A percentile compares a stretch with the other conserved stretches of the same genome.
phyloP scores from a whole-genome alignment of 1,139 yeast genomes.

The Pichia sp. region DNA sequence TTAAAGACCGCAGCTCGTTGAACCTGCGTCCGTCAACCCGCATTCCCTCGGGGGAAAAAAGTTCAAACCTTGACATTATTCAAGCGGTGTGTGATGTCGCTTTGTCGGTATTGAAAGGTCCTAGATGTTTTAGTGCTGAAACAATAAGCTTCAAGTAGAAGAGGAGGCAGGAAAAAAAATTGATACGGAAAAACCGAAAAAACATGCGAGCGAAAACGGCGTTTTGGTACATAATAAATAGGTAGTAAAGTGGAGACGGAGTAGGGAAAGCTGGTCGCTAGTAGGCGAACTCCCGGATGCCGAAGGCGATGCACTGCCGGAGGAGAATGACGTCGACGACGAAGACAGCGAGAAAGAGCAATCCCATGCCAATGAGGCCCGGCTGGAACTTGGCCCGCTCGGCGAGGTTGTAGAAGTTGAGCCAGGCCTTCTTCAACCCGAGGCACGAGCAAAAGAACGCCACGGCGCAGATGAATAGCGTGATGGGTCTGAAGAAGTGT shows the following conservation, averaged over 20 bases:
- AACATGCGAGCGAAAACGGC: not conserved
- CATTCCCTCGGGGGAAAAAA: conserved; percentile 91
- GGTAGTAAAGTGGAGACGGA: not conserved
- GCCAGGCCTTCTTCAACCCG: conserved; percentile 10
- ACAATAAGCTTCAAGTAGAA: not conserved
- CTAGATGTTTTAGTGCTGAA: no score
- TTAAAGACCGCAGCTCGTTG: conserved; percentile 84
- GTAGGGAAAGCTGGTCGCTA: not conserved
- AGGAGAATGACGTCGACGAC: conserved; percentile 6
- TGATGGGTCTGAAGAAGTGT: conserved; percentile 4
- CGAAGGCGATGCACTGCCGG: conserved; percentile 6
- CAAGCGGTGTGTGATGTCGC: not conserved
- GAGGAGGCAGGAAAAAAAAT: not conserved
- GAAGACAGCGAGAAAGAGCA: conserved; percentile 5
- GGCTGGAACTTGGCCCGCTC: conserved; percentile 9
- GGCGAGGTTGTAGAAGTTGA: conserved; percentile 9
- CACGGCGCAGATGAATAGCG: conserved; percentile 6
- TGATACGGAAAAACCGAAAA: not conserved
- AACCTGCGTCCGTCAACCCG: conserved; percentile 91
- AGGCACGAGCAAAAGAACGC: conserved; percentile 1
- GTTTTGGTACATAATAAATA: not conserved
- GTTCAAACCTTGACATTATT: conserved; percentile 49
- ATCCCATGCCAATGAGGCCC: conserved; percentile 8
- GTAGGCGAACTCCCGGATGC: conserved; percentile 2
- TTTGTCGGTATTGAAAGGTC: no score